These are phyloP conservation scores for Triticum monococcum DNA, from an alignment of 176 grass and related monocot species.

Conservation along the genomic window DNA sequence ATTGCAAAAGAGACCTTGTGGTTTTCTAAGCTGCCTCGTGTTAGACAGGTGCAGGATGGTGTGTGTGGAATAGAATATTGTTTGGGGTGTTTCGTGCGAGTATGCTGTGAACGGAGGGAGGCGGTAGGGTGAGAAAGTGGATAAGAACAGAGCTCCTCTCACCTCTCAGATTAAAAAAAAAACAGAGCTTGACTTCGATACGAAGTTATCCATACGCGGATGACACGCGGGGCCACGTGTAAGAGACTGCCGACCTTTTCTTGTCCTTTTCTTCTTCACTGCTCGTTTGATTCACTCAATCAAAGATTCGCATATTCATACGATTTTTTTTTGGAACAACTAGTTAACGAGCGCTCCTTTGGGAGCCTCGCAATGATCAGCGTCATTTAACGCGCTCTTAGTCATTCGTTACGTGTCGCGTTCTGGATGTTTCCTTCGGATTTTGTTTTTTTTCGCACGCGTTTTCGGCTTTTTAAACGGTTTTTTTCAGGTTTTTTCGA, in stretches of 20 bases:
- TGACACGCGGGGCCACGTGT: constrained; percentile 27
- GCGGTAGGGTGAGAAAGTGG: background rate
- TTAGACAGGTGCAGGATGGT: no score
- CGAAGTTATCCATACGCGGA: constrained; percentile 33
- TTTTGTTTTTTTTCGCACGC: no score
- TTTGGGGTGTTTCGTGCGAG: background rate
- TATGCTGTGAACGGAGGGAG: background rate
- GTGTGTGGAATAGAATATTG: background rate
- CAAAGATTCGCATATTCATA: no score
- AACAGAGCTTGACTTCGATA: background rate
- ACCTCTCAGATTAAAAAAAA: background rate
- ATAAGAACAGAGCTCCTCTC: background rate
- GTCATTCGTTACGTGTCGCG: no score
- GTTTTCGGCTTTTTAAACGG: no score
- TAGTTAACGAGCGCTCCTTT: no score
- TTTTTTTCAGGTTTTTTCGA: no score
- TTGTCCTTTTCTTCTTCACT: background rate
- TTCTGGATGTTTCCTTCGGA: no score
- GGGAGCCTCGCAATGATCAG: no score
- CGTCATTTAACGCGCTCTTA: no score
- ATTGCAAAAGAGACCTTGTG: background rate
- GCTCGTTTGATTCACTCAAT: no score
- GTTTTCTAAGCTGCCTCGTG: background rate
- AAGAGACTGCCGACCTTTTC: background rate
- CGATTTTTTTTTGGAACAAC: no score